Evolutionary conservation across 75 land plant species (phyloP), one percentile per base, ranked within the genome.

Genomic region (Picea glauca): DNA sequence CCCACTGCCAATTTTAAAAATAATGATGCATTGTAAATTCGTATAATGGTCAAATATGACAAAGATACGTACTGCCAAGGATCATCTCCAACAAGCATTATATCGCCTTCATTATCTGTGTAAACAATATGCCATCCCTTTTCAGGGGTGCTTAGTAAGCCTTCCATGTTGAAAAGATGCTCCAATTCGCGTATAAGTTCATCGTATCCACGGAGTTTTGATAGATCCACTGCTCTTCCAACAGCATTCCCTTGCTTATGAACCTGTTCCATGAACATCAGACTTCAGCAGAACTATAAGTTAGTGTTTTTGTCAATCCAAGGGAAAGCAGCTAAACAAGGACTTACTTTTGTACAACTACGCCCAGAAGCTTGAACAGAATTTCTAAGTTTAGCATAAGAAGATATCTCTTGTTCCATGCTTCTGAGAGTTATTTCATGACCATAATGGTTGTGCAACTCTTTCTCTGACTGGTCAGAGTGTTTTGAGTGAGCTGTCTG

Each of bases 11-110:
- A 66, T 66, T 32, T 33, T 33, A 35, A 33, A 33, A 5, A 33
- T 35, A 17, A 66, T 66, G 43, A 66, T 33, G 56, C 56, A 50
- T 15, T 35, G 33, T 35, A 66, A 33, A 66, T 17, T 66, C 11
- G 43, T 15, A 3, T n/a, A 18, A 31, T 5, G 30, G 1, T 23
- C 33, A 14, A 50, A 54, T 77, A 54, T 57, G 43, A 38, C 31
- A 17, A 77, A 46, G 68, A 5, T 31, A 86, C 89, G 58, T 78
- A 94, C 98, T 82, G 72, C 98, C 98, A 94, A 7, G 98, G 98
- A 62, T 94, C 95, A 83, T 95, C 96, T 54, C 98, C 94, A 60
- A 90, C 98, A 30, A 91, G 94, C 91, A 95, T 93, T 79, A 91
- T 83, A 68, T 95, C 98, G 58, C 87, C 87, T 84, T 95, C 98